Base-by-base conservation (phyloP, 1,284 basidiomycete genomes). In the Rhodotorula sp. region DNA sequence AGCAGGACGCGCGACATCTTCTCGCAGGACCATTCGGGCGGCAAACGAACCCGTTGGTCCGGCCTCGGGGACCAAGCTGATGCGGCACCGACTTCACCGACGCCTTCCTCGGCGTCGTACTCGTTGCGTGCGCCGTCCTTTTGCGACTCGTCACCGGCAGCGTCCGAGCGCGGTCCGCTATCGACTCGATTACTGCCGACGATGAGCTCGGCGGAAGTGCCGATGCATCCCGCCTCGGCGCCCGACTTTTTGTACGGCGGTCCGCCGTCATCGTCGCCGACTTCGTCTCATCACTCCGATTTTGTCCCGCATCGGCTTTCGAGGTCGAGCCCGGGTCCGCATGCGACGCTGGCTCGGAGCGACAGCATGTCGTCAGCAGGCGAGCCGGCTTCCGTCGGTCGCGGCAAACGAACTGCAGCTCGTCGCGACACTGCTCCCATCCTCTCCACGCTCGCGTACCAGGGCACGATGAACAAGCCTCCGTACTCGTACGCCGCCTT, bases 401-500 rank as follows among this genome's bases (percentile, higher is more conserved):
- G 49, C 6, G 17, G 24, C 57, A 66, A 72, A 51, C 60, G 70
- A 5, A 57, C 37, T 2, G 60, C 61, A 24, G 49, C 65, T n/a
- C 64, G 54, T 51, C 48, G 62, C 67, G 37, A 57, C 66, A 14
- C 46, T n/a, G 53, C 46, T 7, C 48, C 66, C 15, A 53, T 66
- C 5, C 44, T 53, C 17, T 54, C 53, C 53, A 26, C n/a, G 26
- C 53, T 54, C 6, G 15, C 29, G n/a, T 69, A 65, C n/a, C 67
- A 64, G 26, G 60, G 56, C 55, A 60, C 46, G 33, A 49, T 60
- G 17, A 33, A 67, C 53, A 92, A 94, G 78, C 93, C 93, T 0
- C 86, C 89, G 44, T 85, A 87, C 44, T 94, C 93, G 3, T 98
- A 98, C 78, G 95, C 95, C 4, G 95, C 93, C 8, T 86, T 98